These are phyloP conservation scores for Phytophthora capsici DNA, from an alignment of 352 stramenopile genomes.

Conservation along the genomic window DNA sequence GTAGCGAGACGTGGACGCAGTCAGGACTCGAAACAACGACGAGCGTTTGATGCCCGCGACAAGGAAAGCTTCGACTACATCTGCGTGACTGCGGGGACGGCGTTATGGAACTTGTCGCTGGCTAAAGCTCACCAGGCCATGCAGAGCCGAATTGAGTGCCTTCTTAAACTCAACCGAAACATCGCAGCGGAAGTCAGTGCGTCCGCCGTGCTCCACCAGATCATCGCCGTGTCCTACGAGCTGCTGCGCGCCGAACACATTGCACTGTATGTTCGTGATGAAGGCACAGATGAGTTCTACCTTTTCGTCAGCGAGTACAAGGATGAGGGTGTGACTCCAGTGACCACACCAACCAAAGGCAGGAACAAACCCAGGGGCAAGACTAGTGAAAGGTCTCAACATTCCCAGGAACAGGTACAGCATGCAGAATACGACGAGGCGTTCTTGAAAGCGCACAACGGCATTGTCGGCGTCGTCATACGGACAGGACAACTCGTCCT, in stretches of 20 bases:
- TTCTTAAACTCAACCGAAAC: conserved; percentile 78
- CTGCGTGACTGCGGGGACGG: conserved; percentile 59
- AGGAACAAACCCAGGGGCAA: conserved; percentile 17
- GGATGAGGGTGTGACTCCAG: not conserved
- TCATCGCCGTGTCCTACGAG: conserved; percentile 72
- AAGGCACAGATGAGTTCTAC: conserved; percentile 72
- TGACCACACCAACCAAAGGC: conserved; percentile 1
- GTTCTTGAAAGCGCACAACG: conserved; percentile 73
- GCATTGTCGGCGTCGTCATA: conserved; percentile 74
- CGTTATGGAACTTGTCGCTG: conserved; percentile 78
- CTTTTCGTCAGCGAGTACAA: conserved; percentile 41
- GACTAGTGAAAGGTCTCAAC: conserved; percentile 6
- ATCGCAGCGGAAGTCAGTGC: conserved; percentile 70
- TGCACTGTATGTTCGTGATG: conserved; percentile 68
- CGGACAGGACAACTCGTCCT: conserved; percentile 65
- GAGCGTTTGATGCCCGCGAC: conserved; percentile 41
- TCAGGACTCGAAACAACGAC: conserved; percentile 19
- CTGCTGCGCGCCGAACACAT: conserved; percentile 68
- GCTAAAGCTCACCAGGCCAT: conserved; percentile 66
- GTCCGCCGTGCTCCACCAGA: conserved; percentile 65
- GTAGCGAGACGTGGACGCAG: conserved; percentile 26
- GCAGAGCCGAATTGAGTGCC: conserved; percentile 74
- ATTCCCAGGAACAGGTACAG: conserved; percentile 15
- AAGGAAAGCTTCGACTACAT: conserved; percentile 67
- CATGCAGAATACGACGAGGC: conserved; percentile 47